Conservation (phyloP, 208 protist species). For the Kentomonas sorsogonicus region DNA sequence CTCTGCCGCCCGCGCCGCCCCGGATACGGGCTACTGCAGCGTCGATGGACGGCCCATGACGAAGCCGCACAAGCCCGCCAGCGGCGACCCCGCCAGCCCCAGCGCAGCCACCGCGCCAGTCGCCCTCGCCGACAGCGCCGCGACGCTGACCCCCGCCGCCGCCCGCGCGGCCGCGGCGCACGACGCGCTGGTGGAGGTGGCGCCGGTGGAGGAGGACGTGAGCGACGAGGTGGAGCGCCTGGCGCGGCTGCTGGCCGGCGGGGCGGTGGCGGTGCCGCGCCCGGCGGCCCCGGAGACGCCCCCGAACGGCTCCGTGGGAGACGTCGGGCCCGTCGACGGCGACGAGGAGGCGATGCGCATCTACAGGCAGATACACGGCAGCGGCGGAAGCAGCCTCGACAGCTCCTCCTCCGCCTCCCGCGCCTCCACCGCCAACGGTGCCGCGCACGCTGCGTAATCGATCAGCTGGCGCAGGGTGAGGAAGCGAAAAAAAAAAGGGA, state of each 20-base stretch:
- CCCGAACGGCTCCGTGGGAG: conserved; percentile 20
- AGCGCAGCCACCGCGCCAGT: neutral
- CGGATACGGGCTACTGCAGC: no score
- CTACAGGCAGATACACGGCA: conserved; percentile 38
- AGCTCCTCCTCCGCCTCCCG: conserved; percentile 12
- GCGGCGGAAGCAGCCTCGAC: conserved; percentile 7
- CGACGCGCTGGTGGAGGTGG: no score
- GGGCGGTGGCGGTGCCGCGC: conserved; percentile 18
- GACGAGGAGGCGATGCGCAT: conserved; percentile 33
- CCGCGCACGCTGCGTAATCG: neutral
- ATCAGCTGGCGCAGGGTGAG: neutral
- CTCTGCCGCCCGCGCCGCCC: no score
- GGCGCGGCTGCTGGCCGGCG: conserved; percentile 5
- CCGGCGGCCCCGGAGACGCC: no score
- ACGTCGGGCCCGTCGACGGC: conserved; percentile 8
- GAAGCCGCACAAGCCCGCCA: no score
- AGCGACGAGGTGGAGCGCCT: no score
- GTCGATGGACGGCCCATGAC: no score
- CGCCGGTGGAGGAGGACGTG: no score
- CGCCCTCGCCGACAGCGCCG: neutral
- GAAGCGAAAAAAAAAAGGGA: neutral
- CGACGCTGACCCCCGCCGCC: no score
- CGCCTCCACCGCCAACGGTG: neutral
- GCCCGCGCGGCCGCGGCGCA: no score
- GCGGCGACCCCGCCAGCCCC: no score